Conservation (phyloP, 495 filamentous ascomycete species). For the Achaetomiella virescens region DNA sequence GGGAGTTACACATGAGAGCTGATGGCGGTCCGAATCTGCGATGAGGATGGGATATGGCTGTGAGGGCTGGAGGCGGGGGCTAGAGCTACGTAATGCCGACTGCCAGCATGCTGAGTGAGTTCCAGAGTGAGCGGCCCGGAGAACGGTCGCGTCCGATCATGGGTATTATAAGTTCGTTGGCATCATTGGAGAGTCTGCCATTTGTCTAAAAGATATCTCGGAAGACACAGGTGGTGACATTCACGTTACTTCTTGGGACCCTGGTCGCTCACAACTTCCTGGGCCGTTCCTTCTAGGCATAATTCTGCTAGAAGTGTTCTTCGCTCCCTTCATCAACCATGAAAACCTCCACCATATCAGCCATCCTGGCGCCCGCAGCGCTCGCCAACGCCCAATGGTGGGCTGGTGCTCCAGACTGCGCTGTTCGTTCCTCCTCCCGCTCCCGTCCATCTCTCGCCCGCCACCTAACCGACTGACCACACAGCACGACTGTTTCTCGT, state of each 20-base stretch:
- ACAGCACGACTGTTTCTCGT: slow-evolving; percentile 40
- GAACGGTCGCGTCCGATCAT: too few species aligned
- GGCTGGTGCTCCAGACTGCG: slow-evolving; percentile 38
- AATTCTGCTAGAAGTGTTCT: neutral
- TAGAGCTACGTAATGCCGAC: too few species aligned
- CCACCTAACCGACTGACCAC: neutral
- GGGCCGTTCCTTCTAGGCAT: neutral
- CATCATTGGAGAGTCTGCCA: too few species aligned
- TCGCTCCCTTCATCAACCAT: slow-evolving; percentile 3
- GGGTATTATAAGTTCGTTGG: too few species aligned
- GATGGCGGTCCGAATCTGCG: neutral
- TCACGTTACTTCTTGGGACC: neutral
- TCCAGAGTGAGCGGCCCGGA: too few species aligned
- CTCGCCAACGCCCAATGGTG: slow-evolving; percentile 32
- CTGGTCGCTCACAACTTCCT: neutral
- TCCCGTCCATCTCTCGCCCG: neutral
- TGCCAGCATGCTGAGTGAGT: too few species aligned
- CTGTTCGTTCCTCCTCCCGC: slow-evolving; percentile 29
- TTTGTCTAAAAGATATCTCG: too few species aligned
- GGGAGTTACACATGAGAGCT: too few species aligned
- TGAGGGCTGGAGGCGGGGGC: too few species aligned
- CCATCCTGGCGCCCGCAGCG: slow-evolving; percentile 15
- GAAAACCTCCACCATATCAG: slow-evolving; percentile 11
- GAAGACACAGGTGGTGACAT: too few species aligned
- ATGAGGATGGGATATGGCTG: too few species aligned